phyloP scores from a whole-genome alignment of 2,329 filamentous ascomycete genomes.

The Gnomoniopsis smithogilvyi region DNA sequence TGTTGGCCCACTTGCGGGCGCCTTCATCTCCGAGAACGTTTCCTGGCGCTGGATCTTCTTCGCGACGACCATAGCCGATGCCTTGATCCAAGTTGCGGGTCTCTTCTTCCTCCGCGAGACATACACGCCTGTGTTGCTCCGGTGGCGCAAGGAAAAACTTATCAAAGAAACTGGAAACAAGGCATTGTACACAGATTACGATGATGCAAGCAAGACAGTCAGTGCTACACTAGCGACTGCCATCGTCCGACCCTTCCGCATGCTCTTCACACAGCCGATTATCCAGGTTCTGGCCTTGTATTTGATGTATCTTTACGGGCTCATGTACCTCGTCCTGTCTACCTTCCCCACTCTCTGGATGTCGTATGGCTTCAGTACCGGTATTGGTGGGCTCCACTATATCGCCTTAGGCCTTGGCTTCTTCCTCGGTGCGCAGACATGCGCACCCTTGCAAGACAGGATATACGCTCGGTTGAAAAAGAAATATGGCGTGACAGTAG shows the following conservation, averaged over 20 bases:
- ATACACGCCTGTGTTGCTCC: slow-evolving; percentile 61
- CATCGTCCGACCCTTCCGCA: slow-evolving; percentile 46
- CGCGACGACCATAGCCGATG: slow-evolving; percentile 60
- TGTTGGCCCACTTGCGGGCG: slow-evolving; percentile 63
- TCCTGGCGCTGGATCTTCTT: slow-evolving; percentile 76
- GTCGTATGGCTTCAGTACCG: slow-evolving; percentile 29
- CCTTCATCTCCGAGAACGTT: slow-evolving; percentile 60
- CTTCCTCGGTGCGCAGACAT: slow-evolving; percentile 35
- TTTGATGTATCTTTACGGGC: slow-evolving; percentile 50
- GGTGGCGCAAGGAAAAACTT: slow-evolving; percentile 49
- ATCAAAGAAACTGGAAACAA: slow-evolving; percentile 54
- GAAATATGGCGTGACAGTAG: slow-evolving; percentile 28
- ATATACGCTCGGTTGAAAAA: slow-evolving; percentile 41
- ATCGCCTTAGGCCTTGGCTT: slow-evolving; percentile 33
- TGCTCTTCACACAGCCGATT: slow-evolving; percentile 51
- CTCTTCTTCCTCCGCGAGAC: slow-evolving; percentile 63
- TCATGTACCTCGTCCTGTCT: slow-evolving; percentile 48
- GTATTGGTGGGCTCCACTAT: slow-evolving; percentile 35
- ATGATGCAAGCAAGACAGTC: slow-evolving; percentile 34
- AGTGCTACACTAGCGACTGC: slow-evolving; percentile 33
- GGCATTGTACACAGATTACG: slow-evolving; percentile 48
- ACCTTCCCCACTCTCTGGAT: slow-evolving; percentile 47
- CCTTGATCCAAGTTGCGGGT: slow-evolving; percentile 55
- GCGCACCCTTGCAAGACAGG: slow-evolving; percentile 42
- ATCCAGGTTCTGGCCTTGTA: slow-evolving; percentile 49